These are phyloP conservation scores for Rhizoclosmatium sp. DNA, from an alignment of 192 early-diverging fungal genomes.

Conservation along the genomic window DNA sequence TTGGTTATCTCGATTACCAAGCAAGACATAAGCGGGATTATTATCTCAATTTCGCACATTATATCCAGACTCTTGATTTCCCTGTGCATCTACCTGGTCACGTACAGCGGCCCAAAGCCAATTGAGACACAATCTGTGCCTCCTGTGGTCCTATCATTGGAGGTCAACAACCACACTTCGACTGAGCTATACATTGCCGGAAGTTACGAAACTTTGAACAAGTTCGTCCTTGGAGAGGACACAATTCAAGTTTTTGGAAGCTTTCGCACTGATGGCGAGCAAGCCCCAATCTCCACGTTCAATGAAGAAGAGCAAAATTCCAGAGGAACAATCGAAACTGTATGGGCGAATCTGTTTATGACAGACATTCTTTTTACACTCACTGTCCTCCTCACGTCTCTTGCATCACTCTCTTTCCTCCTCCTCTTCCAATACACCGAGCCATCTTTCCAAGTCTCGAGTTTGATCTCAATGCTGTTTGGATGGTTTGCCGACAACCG, in stretches of 20 bases:
- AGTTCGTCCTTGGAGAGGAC: constrained; percentile 18
- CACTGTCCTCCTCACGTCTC: neutral
- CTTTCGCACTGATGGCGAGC: too few relatives aligned
- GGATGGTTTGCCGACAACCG: constrained; percentile 25
- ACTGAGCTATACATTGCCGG: neutral
- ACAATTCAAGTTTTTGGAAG: neutral
- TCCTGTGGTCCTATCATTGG: neutral
- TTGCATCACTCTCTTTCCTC: constrained; percentile 11
- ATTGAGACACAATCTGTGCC: neutral
- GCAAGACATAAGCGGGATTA: neutral
- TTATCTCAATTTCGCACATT: constrained; percentile 6
- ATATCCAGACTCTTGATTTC: neutral
- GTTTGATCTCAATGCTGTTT: constrained; percentile 17
- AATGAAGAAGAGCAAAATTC: too few relatives aligned
- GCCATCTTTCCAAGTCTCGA: neutral
- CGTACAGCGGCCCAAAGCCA: neutral
- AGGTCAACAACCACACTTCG: neutral
- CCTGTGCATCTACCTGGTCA: neutral
- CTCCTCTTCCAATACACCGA: constrained; percentile 20
- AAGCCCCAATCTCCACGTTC: too few relatives aligned
- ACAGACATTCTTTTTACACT: constrained; percentile 5
- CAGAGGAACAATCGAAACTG: neutral
- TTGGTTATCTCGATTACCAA: neutral
- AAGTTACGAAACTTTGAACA: neutral
- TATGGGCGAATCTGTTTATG: neutral